Evolutionary conservation across 176 grass and related monocot species (phyloP).

Genomic region (Ampelocalamus luodianensis): DNA sequence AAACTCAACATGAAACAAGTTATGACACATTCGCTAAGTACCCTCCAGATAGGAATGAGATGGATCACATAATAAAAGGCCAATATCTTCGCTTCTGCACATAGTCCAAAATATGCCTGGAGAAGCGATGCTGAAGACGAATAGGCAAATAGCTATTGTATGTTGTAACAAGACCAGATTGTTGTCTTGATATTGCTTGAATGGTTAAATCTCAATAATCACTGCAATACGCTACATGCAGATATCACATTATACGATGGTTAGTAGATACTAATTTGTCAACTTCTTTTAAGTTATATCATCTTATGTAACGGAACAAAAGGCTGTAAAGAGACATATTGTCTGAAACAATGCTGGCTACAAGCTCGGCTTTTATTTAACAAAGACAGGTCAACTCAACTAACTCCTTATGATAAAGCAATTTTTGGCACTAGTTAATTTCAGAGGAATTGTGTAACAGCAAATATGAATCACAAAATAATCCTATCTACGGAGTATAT

Average conservation of each 20-base stretch:
- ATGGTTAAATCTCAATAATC: not conserved
- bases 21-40: not conserved
- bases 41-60: not conserved
- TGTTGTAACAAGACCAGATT: not conserved
- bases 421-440: not conserved
- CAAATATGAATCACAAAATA: not conserved
- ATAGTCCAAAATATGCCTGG: not conserved
- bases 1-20: not conserved
- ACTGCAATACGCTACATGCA: not conserved
- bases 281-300: not conserved
- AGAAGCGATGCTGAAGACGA: not conserved
- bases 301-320: not conserved
- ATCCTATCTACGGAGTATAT: not conserved
- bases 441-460: not conserved
- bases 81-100: not conserved
- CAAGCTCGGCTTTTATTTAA: conserved; percentile 18
- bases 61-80: not conserved
- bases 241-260: not conserved
- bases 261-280: not conserved
- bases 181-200: conserved; percentile 1
- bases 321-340: not conserved
- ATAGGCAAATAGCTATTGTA: not conserved
- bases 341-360: not conserved
- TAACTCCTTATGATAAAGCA: not conserved
- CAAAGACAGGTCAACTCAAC: not conserved